phyloP scores from a whole-genome alignment of 2,329 filamentous ascomycete species.

The Talaromyces sp. region DNA sequence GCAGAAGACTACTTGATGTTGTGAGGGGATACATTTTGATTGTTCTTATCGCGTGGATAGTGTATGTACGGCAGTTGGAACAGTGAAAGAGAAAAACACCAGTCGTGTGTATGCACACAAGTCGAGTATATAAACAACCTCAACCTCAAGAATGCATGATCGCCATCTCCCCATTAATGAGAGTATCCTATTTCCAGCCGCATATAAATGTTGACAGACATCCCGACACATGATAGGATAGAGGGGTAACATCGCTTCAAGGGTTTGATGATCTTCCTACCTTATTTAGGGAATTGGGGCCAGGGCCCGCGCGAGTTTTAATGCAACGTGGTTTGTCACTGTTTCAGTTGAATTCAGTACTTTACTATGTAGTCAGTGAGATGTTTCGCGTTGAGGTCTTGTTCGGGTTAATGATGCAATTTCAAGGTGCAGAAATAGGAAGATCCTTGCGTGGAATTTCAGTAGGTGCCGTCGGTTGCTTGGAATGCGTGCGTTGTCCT shows the following conservation, averaged over 20 bases:
- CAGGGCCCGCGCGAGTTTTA: background rate
- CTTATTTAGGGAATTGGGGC: background rate
- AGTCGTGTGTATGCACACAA: background rate
- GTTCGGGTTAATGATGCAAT: background rate
- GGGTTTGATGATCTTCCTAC: background rate
- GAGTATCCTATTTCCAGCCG: background rate
- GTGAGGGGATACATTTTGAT: slow-evolving; percentile 1
- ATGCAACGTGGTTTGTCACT: background rate
- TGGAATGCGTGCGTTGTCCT: background rate
- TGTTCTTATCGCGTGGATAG: background rate
- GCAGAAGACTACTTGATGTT: background rate
- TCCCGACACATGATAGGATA: background rate
- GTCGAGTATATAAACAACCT: background rate
- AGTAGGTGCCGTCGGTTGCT: background rate
- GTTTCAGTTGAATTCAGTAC: background rate
- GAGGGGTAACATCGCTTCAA: background rate
- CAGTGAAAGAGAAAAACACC: background rate
- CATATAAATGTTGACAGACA: background rate
- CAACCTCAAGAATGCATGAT: background rate
- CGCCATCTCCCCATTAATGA: background rate
- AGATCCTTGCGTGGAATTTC: background rate
- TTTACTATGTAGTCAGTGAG: no score
- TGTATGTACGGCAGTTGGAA: background rate
- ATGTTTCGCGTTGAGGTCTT: background rate
- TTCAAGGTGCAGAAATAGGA: background rate